Evolutionary conservation across 1,284 basidiomycete genomes (phyloP), one percentile per base, ranked within the genome.

Genomic region (Xerocomus nothofagi): DNA sequence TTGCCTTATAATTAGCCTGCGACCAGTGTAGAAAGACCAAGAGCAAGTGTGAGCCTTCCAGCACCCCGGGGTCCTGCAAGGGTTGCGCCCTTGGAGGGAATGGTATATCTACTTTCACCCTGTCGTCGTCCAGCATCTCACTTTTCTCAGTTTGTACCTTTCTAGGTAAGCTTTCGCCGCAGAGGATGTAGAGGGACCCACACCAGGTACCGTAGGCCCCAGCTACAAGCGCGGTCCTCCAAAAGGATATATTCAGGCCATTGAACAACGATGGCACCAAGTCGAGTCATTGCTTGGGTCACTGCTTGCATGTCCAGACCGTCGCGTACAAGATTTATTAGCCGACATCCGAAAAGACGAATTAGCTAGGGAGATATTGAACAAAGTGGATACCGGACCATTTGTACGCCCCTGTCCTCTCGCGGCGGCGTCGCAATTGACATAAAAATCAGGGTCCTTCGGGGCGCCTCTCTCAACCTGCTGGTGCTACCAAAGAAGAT

Each of bases 191-290:
- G n/a, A 30, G 29, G 21, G 39, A 31, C 39, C 4, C 30, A 44
- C 1, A 51, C 39, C 42, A 21, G 45, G 36, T 39, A n/a, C 26
- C 20, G 5, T 48, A 88, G 87, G 88, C 36, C 86, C 88, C 0
- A 89, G 82, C 60, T 87, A 87, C 67, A 91, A 92, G 63, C 81
- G 88, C 17, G 87, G 88, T n/a, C 90, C 91, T 12, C 90, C 91
- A 6, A 91, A 91, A 65, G 91, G 91, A 20, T 93, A 93, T 65
- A 92, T 93, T 47, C 88, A 91, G 65, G 91, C 91, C 31, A 91
- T 93, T 53, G 91, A 93, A 69, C 88, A 90, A 51, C 72, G 91
- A 58, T 88, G 91, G 80, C 91, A 93, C 61, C 88, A 92, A 63
- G 88, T 93, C 60, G 91, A 93, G 67, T 88, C 90, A 11, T 70